Percentiles rank a stretch among this genome's conserved stretches.
Conservation (phyloP, 2,329 filamentous ascomycete genomes). For the Talaromyces pinophilus region DNA sequence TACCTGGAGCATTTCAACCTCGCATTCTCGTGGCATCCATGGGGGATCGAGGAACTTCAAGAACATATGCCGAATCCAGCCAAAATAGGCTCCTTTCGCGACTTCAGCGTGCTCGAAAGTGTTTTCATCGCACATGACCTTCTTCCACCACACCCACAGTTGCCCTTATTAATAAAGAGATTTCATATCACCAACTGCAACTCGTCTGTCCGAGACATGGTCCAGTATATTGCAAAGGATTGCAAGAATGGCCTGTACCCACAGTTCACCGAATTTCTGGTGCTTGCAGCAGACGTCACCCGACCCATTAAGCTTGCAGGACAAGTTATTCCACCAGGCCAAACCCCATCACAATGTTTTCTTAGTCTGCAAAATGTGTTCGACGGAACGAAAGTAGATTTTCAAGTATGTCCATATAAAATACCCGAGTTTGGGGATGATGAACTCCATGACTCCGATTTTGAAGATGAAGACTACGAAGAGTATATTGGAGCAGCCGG, state of each 20-base stretch:
- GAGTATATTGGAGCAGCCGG: background rate
- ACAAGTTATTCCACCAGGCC: conserved; percentile 24
- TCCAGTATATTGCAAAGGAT: conserved; percentile 27
- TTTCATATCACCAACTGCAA: conserved; percentile 30
- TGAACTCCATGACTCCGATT: background rate
- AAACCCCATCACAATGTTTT: conserved; percentile 27
- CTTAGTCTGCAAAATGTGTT: conserved; percentile 25
- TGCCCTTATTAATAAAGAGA: conserved; percentile 25
- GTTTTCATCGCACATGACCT: conserved; percentile 26
- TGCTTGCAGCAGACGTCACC: conserved; percentile 28
- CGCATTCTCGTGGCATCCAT: conserved; percentile 20
- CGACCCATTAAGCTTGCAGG: conserved; percentile 25
- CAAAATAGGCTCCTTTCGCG: conserved; percentile 28
- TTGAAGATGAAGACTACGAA: background rate
- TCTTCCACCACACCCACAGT: conserved; percentile 29
- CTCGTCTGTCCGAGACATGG: conserved; percentile 26
- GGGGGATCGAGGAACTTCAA: conserved; percentile 1
- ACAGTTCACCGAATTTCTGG: conserved; percentile 23
- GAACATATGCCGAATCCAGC: conserved; percentile 12
- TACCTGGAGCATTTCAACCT: conserved; percentile 26
- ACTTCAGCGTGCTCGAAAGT: conserved; percentile 27
- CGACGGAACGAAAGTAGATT: conserved; percentile 21
- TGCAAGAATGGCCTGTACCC: conserved; percentile 28
- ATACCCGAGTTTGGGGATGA: background rate
- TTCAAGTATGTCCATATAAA: conserved; percentile 1